These are phyloP conservation scores for Xerocomellus amylosporus DNA, from an alignment of 768 basidiomycete species.

Conservation along the genomic window DNA sequence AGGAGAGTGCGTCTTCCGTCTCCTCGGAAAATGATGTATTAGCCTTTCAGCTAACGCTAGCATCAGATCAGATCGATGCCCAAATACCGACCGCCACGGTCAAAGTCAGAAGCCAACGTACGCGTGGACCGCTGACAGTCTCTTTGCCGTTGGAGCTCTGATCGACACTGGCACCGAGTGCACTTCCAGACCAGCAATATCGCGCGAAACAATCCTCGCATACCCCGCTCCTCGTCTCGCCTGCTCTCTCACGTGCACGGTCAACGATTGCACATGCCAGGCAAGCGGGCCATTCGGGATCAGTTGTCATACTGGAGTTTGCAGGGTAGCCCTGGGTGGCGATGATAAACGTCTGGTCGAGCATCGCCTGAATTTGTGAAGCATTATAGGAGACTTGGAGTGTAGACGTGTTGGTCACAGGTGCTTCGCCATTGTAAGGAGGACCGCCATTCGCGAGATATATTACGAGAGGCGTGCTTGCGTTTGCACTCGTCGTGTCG, in stretches of 20 bases:
- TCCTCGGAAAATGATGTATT: constrained; percentile 16
- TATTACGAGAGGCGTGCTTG: constrained; percentile 46
- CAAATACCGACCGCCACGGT: constrained; percentile 9
- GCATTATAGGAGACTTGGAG: constrained; percentile 36
- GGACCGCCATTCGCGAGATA: constrained; percentile 59
- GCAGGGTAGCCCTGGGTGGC: constrained; percentile 43
- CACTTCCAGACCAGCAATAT: constrained; percentile 32
- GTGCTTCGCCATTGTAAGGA: constrained; percentile 36
- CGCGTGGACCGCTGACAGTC: neutral
- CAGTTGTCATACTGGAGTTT: constrained; percentile 26
- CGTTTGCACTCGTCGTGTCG: constrained; percentile 23
- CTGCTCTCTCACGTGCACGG: constrained; percentile 34
- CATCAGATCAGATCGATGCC: constrained; percentile 18
- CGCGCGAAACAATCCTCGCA: constrained; percentile 31
- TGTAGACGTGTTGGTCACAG: constrained; percentile 45
- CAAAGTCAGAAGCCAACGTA: constrained; percentile 5
- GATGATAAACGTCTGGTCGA: constrained; percentile 44
- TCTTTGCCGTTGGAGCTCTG: neutral
- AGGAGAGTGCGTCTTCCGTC: neutral
- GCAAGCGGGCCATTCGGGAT: constrained; percentile 46
- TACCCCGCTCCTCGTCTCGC: constrained; percentile 29
- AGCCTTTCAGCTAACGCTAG: neutral
- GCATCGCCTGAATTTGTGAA: constrained; percentile 40
- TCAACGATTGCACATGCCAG: constrained; percentile 54
- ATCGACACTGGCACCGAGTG: neutral